These are phyloP conservation scores for Mycena pura DNA, from an alignment of 768 basidiomycete genomes.

Conservation along the genomic window DNA sequence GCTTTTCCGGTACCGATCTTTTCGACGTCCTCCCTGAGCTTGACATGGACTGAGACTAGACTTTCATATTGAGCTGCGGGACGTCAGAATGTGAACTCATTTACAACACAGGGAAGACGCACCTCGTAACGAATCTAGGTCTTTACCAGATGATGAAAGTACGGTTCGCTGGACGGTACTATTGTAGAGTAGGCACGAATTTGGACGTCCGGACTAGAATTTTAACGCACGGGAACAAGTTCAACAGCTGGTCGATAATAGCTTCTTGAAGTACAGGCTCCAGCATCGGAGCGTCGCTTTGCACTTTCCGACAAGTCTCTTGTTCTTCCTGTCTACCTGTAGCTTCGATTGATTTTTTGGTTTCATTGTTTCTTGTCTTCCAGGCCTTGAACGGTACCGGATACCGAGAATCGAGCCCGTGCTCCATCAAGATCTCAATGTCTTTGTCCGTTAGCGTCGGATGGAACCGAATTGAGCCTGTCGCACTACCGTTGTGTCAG, in stretches of 20 bases:
- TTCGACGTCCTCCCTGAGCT: slow-evolving; percentile 18
- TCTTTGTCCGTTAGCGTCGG: slow-evolving; percentile 33
- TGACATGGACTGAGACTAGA: slow-evolving; percentile 5
- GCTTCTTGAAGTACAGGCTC: slow-evolving; percentile 32
- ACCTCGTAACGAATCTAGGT: slow-evolving; percentile 12
- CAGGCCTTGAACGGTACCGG: slow-evolving; percentile 30
- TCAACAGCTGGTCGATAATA: slow-evolving; percentile 30
- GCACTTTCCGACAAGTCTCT: slow-evolving; percentile 10
- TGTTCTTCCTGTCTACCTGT: slow-evolving; percentile 17
- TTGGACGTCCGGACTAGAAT: not conserved
- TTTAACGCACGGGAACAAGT: slow-evolving; percentile 11
- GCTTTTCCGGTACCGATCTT: not conserved
- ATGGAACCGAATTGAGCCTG: slow-evolving; percentile 31
- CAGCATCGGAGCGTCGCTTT: slow-evolving; percentile 7
- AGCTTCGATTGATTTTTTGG: not conserved
- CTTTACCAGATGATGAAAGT: slow-evolving; percentile 16
- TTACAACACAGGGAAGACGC: not conserved
- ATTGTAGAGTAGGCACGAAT: not conserved
- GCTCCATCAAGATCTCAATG: slow-evolving; percentile 32
- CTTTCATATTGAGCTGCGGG: slow-evolving; percentile 3
- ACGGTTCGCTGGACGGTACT: slow-evolving; percentile 11
- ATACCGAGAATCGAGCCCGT: slow-evolving; percentile 39
- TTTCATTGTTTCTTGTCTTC: slow-evolving; percentile 25
- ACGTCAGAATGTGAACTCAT: not conserved
- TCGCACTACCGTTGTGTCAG: slow-evolving; percentile 21